Base-by-base conservation (phyloP, 306 rosid species). In the Medicago ruthenica region DNA sequence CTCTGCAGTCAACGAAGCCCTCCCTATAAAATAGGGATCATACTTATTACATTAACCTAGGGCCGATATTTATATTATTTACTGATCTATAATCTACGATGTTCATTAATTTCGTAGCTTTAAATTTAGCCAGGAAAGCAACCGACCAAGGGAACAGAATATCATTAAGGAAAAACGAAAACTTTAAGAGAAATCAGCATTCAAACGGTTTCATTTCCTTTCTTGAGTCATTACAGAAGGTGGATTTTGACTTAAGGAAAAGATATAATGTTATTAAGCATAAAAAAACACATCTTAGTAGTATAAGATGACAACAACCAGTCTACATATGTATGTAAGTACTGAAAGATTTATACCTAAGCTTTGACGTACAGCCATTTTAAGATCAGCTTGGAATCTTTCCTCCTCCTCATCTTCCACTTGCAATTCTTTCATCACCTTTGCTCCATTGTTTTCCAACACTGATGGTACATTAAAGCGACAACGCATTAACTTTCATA, bases 351-450 rank as follows among this genome's bases (percentile, higher is more conserved):
- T 27, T 66, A 83, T 88, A 96, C 99, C 99, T 66, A 92, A 93
- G 87, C 99, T 96, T 86, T 92, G 92, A 80, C 83, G 91, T 76
- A 89, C 90, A 5, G 99, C 99, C 80, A 74, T 88, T 81, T 90
- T 80, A 75, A 96, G 87, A 74, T 96, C 99, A 64, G 97, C 99
- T 87, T 90, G 98, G 77, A 92, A 96, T 83, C 92, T 85, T 86
- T 96, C 90, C 84, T 96, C 99, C 70, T 90, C 96, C 8, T 89
- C 98, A 39, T 85, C 93, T 71, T 90, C 90, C 72, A 82, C 83
- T 24, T 81, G 89, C 72, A 68, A 75, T 83, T 84, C 93, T 80
- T 80, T 83, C 84, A 80, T 66, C 40, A 73, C 77, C 79, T 69
- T 88, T 66, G 87, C 54, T 73, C 84, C 90, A 70, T 85, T 85